A percentile compares a stretch with the other conserved stretches of the same genome.
Conservation (phyloP, 148 eudicot genomes). For the Rhododendron ferrugineum region DNA sequence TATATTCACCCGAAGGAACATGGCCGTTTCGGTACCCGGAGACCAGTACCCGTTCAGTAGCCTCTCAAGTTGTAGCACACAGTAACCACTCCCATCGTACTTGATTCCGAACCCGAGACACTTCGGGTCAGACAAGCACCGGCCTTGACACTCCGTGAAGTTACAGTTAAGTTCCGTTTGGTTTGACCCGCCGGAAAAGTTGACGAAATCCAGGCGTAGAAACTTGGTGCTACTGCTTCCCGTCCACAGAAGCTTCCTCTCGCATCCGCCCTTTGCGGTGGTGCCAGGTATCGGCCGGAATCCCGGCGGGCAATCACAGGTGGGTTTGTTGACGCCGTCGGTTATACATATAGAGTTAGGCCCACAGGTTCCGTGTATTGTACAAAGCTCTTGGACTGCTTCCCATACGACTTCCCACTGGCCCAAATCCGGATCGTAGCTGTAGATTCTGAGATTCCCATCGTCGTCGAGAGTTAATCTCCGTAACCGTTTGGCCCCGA, state of each 20-base stretch:
- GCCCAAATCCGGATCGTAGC: slow-evolving; percentile 22
- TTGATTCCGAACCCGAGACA: slow-evolving; percentile 67
- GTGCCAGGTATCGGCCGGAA: slow-evolving; percentile 8
- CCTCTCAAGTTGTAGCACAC: slow-evolving; percentile 41
- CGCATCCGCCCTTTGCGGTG: slow-evolving; percentile 19
- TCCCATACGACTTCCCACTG: slow-evolving; percentile 55
- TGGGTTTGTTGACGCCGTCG: slow-evolving; percentile 25
- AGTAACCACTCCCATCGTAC: slow-evolving; percentile 53
- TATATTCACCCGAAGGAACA: slow-evolving; percentile 51
- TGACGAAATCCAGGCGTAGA: slow-evolving; percentile 63
- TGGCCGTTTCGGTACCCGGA: slow-evolving; percentile 37
- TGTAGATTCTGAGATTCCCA: slow-evolving; percentile 58
- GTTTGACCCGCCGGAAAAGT: slow-evolving; percentile 37
- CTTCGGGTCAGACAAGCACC: slow-evolving; percentile 30
- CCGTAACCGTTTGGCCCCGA: slow-evolving; percentile 26
- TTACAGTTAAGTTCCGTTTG: slow-evolving; percentile 17
- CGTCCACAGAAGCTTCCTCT: slow-evolving; percentile 21
- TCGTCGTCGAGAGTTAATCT: slow-evolving; percentile 53
- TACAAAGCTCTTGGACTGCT: slow-evolving; percentile 44
- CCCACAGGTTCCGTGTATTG: slow-evolving; percentile 60
- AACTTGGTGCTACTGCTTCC: slow-evolving; percentile 26
- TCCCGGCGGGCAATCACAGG: slow-evolving; percentile 70
- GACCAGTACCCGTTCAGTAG: slow-evolving; percentile 61
- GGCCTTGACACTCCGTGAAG: slow-evolving; percentile 28
- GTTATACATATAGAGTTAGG: slow-evolving; percentile 48